phyloP scores from a whole-genome alignment of 2,329 filamentous ascomycete genomes.

The Pleurostoma richardsiae region DNA sequence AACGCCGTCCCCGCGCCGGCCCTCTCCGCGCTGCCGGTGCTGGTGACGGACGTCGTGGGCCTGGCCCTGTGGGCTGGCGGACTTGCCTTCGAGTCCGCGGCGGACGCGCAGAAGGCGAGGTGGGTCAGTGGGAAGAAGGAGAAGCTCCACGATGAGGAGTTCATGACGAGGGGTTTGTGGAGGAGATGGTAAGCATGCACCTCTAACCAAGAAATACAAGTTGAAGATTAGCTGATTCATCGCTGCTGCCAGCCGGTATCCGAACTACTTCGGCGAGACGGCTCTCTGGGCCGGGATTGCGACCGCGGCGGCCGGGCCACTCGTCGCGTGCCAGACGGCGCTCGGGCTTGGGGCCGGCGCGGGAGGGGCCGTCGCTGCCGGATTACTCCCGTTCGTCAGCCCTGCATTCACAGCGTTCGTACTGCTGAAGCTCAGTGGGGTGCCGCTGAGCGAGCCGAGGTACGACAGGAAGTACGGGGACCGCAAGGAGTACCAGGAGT shows the following conservation, averaged over 20 bases:
- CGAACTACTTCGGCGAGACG: constrained; percentile 69
- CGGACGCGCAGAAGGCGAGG: constrained; percentile 58
- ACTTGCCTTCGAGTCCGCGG: constrained; percentile 53
- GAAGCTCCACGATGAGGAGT: constrained; percentile 64
- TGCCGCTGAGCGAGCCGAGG: constrained; percentile 63
- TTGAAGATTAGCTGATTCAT: too few relatives aligned
- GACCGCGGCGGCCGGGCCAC: constrained; percentile 49
- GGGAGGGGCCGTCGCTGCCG: constrained; percentile 19
- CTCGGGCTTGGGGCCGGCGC: constrained; percentile 48
- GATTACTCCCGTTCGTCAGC: constrained; percentile 48
- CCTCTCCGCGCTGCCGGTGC: constrained; percentile 40
- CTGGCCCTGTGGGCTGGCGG: constrained; percentile 54
- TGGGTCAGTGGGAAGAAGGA: constrained; percentile 58
- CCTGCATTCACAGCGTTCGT: constrained; percentile 61
- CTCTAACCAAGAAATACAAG: too few relatives aligned
- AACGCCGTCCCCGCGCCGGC: constrained; percentile 55
- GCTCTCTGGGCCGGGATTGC: constrained; percentile 67
- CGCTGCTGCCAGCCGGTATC: constrained; percentile 40
- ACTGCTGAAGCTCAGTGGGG: constrained; percentile 57
- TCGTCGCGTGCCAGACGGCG: constrained; percentile 49
- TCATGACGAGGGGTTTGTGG: constrained; percentile 61
- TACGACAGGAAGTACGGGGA: constrained; percentile 62
- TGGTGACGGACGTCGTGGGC: constrained; percentile 52
- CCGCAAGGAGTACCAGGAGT: constrained; percentile 60
- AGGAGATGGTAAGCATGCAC: constrained; percentile 37